A percentile compares a stretch with the other conserved stretches of the same genome.
Conservation (phyloP, 495 filamentous ascomycete species). For the Aspergillus asperescens region DNA sequence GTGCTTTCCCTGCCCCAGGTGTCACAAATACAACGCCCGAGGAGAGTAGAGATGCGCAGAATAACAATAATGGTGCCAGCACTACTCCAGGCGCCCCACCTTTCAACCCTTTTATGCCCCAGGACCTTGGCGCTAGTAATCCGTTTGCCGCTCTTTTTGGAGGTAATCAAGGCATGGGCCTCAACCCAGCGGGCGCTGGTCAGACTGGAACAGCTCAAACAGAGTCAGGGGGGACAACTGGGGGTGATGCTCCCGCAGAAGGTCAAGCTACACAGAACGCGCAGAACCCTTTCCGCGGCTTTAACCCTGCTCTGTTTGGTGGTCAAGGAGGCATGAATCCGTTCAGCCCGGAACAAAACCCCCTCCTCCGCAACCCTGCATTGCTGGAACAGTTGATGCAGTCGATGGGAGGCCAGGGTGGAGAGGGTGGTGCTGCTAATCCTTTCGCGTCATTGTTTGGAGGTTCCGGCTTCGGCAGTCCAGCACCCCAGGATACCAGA, state of each 20-base stretch:
- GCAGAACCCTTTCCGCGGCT: constrained; percentile 52
- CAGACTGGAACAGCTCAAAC: constrained; percentile 21
- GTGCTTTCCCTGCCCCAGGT: constrained; percentile 81
- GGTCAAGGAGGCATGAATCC: constrained; percentile 38
- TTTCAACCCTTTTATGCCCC: constrained; percentile 38
- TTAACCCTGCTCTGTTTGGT: constrained; percentile 43
- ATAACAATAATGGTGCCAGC: constrained; percentile 14
- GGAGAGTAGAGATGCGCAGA: constrained; percentile 36
- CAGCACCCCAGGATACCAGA: constrained; percentile 60
- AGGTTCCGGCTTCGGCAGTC: constrained; percentile 36
- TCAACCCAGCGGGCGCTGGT: constrained; percentile 16
- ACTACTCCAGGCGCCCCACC: constrained; percentile 17
- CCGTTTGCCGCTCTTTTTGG: constrained; percentile 71
- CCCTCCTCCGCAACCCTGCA: constrained; percentile 46
- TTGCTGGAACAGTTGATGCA: constrained; percentile 46
- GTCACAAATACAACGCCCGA: constrained; percentile 66
- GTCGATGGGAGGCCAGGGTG: constrained; percentile 35
- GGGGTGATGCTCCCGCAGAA: constrained; percentile 24
- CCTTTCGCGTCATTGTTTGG: constrained; percentile 39
- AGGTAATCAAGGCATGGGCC: constrained; percentile 29
- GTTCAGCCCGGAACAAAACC: constrained; percentile 44
- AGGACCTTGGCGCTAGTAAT: constrained; percentile 51
- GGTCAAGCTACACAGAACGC: constrained; percentile 27
- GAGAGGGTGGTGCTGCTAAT: constrained; percentile 29
- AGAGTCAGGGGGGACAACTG: constrained; percentile 20